Percentiles rank a stretch among this genome's conserved stretches.
Conservation (phyloP, 2,329 filamentous ascomycete genomes). For the Amauroascus verrucosus region DNA sequence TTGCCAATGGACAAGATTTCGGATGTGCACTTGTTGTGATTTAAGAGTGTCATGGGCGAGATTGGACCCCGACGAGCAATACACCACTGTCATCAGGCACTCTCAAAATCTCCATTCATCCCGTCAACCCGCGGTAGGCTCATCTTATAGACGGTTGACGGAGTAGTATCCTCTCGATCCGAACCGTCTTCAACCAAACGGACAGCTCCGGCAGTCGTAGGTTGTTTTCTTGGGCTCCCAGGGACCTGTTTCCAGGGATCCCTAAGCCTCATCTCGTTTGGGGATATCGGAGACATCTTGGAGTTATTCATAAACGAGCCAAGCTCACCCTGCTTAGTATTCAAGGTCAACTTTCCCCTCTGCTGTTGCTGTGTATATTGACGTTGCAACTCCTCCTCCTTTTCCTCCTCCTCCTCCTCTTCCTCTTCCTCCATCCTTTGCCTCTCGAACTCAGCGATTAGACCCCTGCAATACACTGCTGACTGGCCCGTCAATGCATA, state of each 20-base stretch:
- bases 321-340: constrained; percentile 10
- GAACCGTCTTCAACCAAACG: constrained; percentile 11
- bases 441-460: constrained; percentile 52
- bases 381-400: constrained; percentile 3
- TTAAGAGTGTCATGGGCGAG: no score
- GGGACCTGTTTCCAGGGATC: not conserved
- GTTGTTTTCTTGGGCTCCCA: constrained; percentile 6
- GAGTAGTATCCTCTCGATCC: constrained; percentile 2
- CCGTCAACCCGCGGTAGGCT: not conserved
- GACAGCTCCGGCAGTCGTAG: constrained; percentile 5
- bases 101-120: not conserved
- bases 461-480: constrained; percentile 70
- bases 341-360: constrained; percentile 9
- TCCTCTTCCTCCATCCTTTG: constrained; percentile 8
- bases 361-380: constrained; percentile 1
- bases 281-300: constrained; percentile 12
- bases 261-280: constrained; percentile 4
- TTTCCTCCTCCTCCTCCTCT: not conserved
- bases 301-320: not conserved
- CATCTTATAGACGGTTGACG: not conserved
- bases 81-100: not conserved
- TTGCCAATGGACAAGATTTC: no score
- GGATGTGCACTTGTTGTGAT: no score
- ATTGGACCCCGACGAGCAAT: no score
- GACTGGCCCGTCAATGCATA: constrained; percentile 75